A percentile compares a stretch with the other conserved stretches of the same genome.
Evolutionary conservation across 352 stramenopile species (phyloP).

Genomic region (Plasmopara muralis): DNA sequence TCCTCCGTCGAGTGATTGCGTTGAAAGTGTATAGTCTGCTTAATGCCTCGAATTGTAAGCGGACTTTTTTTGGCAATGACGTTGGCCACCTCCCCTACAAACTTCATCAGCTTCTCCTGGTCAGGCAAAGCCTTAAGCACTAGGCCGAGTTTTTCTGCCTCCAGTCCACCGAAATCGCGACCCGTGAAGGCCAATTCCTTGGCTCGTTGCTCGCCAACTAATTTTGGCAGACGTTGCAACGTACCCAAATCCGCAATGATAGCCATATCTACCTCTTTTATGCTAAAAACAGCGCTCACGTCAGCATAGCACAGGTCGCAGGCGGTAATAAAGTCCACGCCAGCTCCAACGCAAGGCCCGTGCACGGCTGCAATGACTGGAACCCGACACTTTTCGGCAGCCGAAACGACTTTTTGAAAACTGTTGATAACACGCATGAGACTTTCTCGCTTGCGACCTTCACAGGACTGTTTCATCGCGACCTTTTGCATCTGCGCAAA

Average conservation of each 20-base stretch:
- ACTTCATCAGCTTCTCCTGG: constrained; percentile 43
- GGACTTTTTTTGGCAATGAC: constrained; percentile 80
- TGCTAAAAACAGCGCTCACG: constrained; percentile 70
- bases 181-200: constrained; percentile 85
- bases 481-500: constrained; percentile 75
- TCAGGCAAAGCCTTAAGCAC: constrained; percentile 69
- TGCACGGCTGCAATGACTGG: constrained; percentile 81
- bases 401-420: constrained; percentile 82
- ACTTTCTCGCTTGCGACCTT: constrained; percentile 72
- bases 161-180: constrained; percentile 64
- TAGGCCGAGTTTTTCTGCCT: constrained; percentile 72
- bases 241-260: constrained; percentile 87
- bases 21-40: constrained; percentile 83
- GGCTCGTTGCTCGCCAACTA: constrained; percentile 76
- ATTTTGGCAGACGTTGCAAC: constrained; percentile 78
- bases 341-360: constrained; percentile 76
- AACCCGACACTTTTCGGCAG: constrained; percentile 75
- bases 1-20: constrained; percentile 79
- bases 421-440: constrained; percentile 74
- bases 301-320: constrained; percentile 85
- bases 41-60: constrained; percentile 81
- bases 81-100: constrained; percentile 48
- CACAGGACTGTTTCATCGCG: constrained; percentile 49
- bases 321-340: constrained; percentile 83
- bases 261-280: constrained; percentile 85